Base-by-base conservation (phyloP, 768 basidiomycete genomes). In the Postia placenta region DNA sequence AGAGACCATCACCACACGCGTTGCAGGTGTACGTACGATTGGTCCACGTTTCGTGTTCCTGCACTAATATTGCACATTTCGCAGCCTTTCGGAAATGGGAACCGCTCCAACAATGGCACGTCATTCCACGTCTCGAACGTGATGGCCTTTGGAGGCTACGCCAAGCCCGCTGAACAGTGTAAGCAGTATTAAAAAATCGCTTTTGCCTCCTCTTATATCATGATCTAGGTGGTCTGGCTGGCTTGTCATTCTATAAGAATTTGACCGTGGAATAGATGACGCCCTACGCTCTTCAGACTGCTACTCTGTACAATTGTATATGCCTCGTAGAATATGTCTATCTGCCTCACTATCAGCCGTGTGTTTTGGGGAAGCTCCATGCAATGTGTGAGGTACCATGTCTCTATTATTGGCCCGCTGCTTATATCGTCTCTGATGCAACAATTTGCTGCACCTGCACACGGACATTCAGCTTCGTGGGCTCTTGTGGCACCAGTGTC, bases 81-180 rank as follows among this genome's bases (percentile, higher is more conserved):
- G 24, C 33, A 46, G 45, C 45, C 45, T 11, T 46, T 35, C 30
- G 45, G 45, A 11, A 46, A 46, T 20, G 19, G 45, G 3, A 22
- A 46, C 33, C 3, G 22, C 3, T 33, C 27, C 20, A 35, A 46
- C 45, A 17, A 46, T 6, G 45, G 45, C 9, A 20, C 15, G 3
- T 30, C 45, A 6, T 46, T 46, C 45, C 30, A 46, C 24, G 45
- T 35, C 30, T 19, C 45, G 28, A 24, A 46, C 20, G 45, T 46
- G 12, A 23, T 46, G 11, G 45, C 45, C 6, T 30, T 46, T 20
- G 45, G 45, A 20, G 30, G 45, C 7, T 41, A 41, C 20, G 40
- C 40, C 23, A 41, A 41, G 23, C 30, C 30, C 15, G 30, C 30
- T 15, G 9, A 17, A 22, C 6, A 9, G 9, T 5, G 17, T 23